Percentiles rank a stretch among this genome's conserved stretches.
phyloP scores from a whole-genome alignment of 2,329 filamentous ascomycete genomes.

The Chrysoporthe austroafricana region DNA sequence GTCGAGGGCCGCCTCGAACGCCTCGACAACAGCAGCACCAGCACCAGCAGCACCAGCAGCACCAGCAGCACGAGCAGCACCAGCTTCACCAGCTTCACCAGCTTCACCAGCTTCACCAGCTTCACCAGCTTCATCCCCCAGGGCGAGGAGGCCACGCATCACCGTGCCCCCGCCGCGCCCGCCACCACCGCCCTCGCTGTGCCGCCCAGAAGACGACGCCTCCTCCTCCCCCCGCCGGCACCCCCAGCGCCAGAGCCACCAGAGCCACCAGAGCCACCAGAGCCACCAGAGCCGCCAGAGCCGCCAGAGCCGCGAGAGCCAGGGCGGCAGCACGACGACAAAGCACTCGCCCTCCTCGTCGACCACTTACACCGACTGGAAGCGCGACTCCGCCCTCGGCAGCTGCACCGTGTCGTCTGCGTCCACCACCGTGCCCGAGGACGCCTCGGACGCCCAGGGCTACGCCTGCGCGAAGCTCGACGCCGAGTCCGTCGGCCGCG shows the following conservation, averaged over 20 bases:
- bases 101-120: too few species aligned
- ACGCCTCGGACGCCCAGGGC: slow-evolving; percentile 31
- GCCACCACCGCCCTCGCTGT: slow-evolving; percentile 43
- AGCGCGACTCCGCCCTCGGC: slow-evolving; percentile 60
- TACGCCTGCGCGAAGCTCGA: slow-evolving; percentile 18
- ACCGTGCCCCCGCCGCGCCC: slow-evolving; percentile 46
- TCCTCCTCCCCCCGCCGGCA: background rate
- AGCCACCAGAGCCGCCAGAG: slow-evolving; percentile 7
- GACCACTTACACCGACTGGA: slow-evolving; percentile 46
- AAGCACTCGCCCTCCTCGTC: slow-evolving; percentile 32
- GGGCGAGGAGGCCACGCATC: slow-evolving; percentile 32
- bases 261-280: slow-evolving; percentile 29
- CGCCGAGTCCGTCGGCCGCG: slow-evolving; percentile 17
- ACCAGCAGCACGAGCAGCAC: too few species aligned
- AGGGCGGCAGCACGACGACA: slow-evolving; percentile 5
- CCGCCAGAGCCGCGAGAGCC: slow-evolving; percentile 47
- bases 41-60: too few species aligned
- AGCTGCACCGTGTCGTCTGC: slow-evolving; percentile 46
- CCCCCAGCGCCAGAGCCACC: background rate
- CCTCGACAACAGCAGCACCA: slow-evolving; percentile 26
- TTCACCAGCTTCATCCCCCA: background rate
- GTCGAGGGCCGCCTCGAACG: background rate
- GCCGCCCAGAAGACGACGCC: slow-evolving; percentile 43
- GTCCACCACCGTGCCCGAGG: slow-evolving; percentile 38
- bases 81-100: too few species aligned